These are phyloP conservation scores for Starmerella asiatica DNA, from an alignment of 805 yeast genomes.

Conservation along the genomic window DNA sequence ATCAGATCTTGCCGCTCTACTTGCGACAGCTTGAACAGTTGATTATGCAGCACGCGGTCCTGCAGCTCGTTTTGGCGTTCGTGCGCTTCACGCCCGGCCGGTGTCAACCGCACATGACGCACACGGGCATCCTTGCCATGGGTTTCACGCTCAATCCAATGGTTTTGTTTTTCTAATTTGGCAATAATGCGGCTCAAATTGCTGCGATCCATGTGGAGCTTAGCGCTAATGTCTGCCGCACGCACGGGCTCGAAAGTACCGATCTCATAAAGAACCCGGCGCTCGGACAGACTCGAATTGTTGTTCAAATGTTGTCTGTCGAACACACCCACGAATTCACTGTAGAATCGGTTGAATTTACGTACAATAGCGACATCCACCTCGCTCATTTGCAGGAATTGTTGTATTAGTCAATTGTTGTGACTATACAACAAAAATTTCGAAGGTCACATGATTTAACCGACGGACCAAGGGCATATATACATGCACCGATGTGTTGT, in stretches of 20 bases:
- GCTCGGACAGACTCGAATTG: not conserved
- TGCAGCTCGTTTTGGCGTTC: not conserved
- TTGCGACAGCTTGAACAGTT: not conserved
- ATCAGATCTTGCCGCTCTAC: not conserved
- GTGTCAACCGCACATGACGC: not conserved
- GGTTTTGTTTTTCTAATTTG: not conserved
- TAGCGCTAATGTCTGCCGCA: not conserved
- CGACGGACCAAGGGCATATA: too few relatives aligned
- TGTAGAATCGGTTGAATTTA: conserved; percentile 4
- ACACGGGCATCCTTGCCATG: not conserved
- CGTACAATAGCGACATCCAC: not conserved
- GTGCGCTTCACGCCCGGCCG: not conserved
- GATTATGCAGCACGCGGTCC: not conserved
- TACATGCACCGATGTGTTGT: too few relatives aligned
- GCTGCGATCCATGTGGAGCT: conserved; percentile 1
- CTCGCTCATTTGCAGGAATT: not conserved
- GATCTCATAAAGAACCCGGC: conserved; percentile 4
- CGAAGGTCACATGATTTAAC: too few relatives aligned
- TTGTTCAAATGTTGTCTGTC: not conserved
- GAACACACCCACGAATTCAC: conserved; percentile 3
- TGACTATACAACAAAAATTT: not conserved
- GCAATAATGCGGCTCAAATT: conserved; percentile 3
- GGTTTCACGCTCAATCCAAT: not conserved
- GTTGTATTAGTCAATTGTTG: too few relatives aligned
- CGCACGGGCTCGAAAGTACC: conserved; percentile 2